Evolutionary conservation across 2,329 filamentous ascomycete species (phyloP).

Genomic region (Ascomycota sp.): DNA sequence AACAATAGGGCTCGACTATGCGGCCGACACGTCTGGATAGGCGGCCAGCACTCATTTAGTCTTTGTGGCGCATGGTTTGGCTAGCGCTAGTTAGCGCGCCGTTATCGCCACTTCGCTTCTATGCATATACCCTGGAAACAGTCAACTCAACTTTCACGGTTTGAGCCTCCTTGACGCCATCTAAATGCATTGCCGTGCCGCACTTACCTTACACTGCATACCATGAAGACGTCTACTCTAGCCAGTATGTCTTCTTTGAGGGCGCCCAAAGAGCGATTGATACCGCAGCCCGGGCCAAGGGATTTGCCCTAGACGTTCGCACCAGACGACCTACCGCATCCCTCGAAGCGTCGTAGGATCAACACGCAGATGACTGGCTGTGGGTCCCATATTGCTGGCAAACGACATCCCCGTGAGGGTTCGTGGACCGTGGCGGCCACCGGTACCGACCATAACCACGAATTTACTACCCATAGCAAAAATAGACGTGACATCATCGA

Average conservation of each 20-base stretch:
- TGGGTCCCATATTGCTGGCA: not conserved
- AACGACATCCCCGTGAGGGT: not conserved
- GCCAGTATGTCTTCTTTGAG: not conserved
- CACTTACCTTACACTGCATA: no score
- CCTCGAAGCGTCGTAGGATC: not conserved
- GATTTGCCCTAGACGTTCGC: not conserved
- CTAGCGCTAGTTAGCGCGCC: no score
- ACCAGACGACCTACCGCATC: not conserved
- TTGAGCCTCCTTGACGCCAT: no score
- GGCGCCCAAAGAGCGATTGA: not conserved
- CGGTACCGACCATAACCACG: not conserved
- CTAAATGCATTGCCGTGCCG: no score
- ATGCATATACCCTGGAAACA: no score
- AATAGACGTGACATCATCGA: not conserved
- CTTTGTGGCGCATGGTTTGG: no score
- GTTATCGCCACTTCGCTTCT: no score
- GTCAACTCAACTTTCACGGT: no score
- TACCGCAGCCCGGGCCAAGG: not conserved
- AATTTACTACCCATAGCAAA: not conserved
- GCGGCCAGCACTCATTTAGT: no score
- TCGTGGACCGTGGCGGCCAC: not conserved
- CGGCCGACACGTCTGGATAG: no score
- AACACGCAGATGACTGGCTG: not conserved
- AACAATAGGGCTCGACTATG: no score
- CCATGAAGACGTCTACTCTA: not conserved